Percentiles rank a stretch among this genome's conserved stretches.
phyloP scores from a whole-genome alignment of 2,329 filamentous ascomycete species.

The Mycosphaerella sp. region DNA sequence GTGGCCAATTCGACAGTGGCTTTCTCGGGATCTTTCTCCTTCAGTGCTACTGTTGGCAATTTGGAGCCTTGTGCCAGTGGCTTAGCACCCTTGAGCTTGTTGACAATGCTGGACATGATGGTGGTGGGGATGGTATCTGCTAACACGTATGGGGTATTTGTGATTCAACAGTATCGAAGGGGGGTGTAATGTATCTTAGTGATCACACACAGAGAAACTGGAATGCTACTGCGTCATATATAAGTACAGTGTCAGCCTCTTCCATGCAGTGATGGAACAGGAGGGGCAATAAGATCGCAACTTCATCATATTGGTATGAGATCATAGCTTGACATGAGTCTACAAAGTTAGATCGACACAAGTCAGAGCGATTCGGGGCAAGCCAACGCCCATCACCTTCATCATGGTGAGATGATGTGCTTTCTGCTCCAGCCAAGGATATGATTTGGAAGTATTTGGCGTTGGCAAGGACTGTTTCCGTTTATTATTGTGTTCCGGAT shows the following conservation, averaged over 20 bases:
- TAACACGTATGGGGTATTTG: background rate
- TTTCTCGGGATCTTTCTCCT: conserved; percentile 25
- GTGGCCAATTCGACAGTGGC: conserved; percentile 23
- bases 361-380: background rate
- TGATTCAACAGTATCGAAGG: background rate
- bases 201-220: background rate
- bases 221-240: background rate
- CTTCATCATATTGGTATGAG: background rate
- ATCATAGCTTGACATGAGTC: background rate
- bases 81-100: conserved; percentile 23
- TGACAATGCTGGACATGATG: conserved; percentile 19
- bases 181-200: background rate
- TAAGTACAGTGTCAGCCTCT: background rate
- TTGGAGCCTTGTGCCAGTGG: conserved; percentile 22
- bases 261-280: background rate
- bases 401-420: background rate
- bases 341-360: background rate
- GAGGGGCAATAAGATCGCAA: background rate
- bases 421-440: background rate
- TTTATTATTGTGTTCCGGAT: no score
- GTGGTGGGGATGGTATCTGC: conserved; percentile 1
- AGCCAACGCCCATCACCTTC: background rate
- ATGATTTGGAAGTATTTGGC: background rate
- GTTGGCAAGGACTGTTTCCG: no score
- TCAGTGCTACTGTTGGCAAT: conserved; percentile 20